Evolutionary conservation across 225 moss, liverwort and hornwort species (phyloP).

Genomic region (Sphagnum contortum): DNA sequence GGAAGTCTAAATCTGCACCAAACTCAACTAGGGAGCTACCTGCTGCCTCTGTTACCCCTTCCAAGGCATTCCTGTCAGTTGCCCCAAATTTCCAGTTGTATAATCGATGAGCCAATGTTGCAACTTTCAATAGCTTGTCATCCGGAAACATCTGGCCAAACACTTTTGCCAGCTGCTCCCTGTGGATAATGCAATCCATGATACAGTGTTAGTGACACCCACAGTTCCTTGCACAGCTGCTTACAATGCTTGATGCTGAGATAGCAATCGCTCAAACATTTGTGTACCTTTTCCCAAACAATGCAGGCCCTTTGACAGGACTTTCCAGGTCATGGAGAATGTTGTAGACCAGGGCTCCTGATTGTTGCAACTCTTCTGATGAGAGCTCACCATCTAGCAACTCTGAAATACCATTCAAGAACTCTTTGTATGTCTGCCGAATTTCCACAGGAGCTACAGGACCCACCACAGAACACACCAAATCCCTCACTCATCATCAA

Average conservation of each 20-base stretch:
- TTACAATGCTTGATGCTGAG: too few species aligned
- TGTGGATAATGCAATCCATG: slow-evolving; percentile 12
- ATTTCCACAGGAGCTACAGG: slow-evolving; percentile 65
- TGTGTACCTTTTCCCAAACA: background rate
- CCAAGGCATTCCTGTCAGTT: slow-evolving; percentile 19
- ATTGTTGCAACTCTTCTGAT: slow-evolving; percentile 85
- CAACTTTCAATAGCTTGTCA: slow-evolving; percentile 51
- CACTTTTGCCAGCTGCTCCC: slow-evolving; percentile 57
- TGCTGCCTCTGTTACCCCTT: slow-evolving; percentile 10
- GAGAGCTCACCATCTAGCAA: slow-evolving; percentile 74
- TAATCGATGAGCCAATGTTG: slow-evolving; percentile 55
- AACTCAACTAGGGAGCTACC: slow-evolving; percentile 36
- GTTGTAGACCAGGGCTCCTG: slow-evolving; percentile 72
- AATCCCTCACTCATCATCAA: background rate
- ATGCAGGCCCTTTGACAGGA: slow-evolving; percentile 21
- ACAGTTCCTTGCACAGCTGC: too few species aligned
- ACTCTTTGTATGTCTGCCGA: slow-evolving; percentile 71
- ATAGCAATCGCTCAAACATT: too few species aligned
- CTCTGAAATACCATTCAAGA: slow-evolving; percentile 71
- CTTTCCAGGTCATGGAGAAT: slow-evolving; percentile 45
- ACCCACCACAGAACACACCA: background rate
- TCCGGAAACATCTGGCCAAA: slow-evolving; percentile 65
- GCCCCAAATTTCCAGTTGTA: slow-evolving; percentile 33
- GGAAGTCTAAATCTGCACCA: slow-evolving; percentile 66
- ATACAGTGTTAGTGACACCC: too few species aligned